Evolutionary conservation across 208 protist genomes (phyloP), one percentile per base, ranked within the genome.

Genomic region (Angomonas deanei): DNA sequence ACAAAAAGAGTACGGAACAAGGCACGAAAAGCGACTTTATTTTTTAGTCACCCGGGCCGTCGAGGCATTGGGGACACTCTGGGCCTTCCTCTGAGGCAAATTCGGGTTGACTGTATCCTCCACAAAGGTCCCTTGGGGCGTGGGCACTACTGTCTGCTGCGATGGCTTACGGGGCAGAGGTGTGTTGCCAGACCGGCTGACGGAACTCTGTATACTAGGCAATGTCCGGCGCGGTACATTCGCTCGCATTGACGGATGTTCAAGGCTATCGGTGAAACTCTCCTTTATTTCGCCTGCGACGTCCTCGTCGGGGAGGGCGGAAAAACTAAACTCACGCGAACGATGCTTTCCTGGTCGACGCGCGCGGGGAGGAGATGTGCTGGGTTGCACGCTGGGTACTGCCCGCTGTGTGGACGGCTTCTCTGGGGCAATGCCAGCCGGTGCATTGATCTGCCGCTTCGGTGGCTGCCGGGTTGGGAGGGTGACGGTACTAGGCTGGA

Each of bases 231-330:
- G 42, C 19, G 8, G 42, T 50, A 26, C 23, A 26, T 13, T 5
- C 42, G 42, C 17, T 13, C 13, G 34, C 34, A 39, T 10, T 19
- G 28, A 19, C 10, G 57, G 55, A 26, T 68, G 32, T 10, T 30
- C 64, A 32, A 77, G 38, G 0, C 24, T 68, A 26, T 72, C 67
- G 26, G 63, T 64, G 32, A 64, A 33, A 17, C 71, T 19, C 62
- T 83, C 77, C 11, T 60, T 50, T 46, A 83, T 79, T 48, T 83
- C 77, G 39, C 72, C 72, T 5, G 56, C 64, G 6, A 58, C 46
- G 23, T 79, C 64, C 0, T 84, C n/a, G n/a, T n/a, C 73, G 0
- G 73, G 78, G 11, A 84, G 50, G 19, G 64, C 72, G 1, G 78
- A 84, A 42, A 70, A 50, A 36, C 65, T 70, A 3, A 70, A 19